phyloP scores from a whole-genome alignment of 305 asterid genomes.

The Solanum hybrid region DNA sequence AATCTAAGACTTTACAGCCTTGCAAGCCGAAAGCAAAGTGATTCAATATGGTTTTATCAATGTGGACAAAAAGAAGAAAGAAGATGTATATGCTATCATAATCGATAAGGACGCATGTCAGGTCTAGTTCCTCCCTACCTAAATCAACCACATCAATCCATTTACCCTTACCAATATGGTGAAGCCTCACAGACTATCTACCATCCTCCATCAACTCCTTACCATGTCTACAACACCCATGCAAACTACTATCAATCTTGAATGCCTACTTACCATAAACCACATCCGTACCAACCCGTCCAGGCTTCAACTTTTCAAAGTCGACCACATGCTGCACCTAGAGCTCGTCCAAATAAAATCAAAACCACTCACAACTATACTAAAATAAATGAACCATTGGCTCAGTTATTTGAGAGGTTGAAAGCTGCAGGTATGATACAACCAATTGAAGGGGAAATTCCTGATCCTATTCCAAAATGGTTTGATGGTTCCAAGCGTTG shows the following conservation, averaged over 20 bases:
- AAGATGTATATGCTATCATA: too few relatives aligned
- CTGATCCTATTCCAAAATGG: background rate
- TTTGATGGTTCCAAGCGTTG: background rate
- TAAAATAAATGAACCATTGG: background rate
- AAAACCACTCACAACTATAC: background rate
- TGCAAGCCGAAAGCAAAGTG: too few relatives aligned
- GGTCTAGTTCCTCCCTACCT: background rate
- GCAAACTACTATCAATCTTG: background rate
- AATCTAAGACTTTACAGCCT: too few relatives aligned
- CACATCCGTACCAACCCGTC: background rate
- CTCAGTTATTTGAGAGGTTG: background rate
- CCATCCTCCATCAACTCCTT: background rate
- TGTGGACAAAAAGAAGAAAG: too few relatives aligned
- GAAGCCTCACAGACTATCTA: background rate
- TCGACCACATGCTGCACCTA: background rate
- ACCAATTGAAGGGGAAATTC: background rate
- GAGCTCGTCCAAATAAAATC: background rate
- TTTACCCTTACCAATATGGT: background rate
- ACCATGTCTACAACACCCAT: background rate
- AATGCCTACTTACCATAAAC: background rate
- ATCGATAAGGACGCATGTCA: background rate
- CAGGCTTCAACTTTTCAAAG: background rate
- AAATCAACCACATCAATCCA: background rate
- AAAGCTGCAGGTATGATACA: background rate
- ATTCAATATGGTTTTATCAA: too few relatives aligned